Evolutionary conservation across 2,329 filamentous ascomycete genomes (phyloP).

Genomic region (Colletotrichum sp.): DNA sequence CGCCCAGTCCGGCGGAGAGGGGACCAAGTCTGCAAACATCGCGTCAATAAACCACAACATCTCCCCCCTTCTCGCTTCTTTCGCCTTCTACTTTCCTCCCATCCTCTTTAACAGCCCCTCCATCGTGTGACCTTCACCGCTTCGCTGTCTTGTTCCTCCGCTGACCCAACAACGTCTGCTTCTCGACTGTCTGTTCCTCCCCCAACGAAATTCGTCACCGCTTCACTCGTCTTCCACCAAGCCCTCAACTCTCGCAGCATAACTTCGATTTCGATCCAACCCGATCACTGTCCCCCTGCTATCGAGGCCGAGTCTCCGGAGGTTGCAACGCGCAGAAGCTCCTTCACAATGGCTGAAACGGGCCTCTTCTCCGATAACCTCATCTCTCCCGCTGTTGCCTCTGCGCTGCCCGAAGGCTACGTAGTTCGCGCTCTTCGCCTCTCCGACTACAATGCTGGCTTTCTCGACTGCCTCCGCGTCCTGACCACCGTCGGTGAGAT

Average conservation of each 20-base stretch:
- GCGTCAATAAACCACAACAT: neutral
- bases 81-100: neutral
- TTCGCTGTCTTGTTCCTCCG: neutral
- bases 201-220: constrained; percentile 16
- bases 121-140: neutral
- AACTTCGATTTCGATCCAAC: neutral
- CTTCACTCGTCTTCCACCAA: neutral
- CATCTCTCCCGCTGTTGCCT: constrained; percentile 76
- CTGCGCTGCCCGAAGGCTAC: constrained; percentile 81
- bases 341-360: constrained; percentile 36
- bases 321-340: neutral
- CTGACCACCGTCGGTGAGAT: constrained; percentile 94
- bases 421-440: constrained; percentile 79
- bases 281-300: neutral
- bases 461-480: constrained; percentile 89
- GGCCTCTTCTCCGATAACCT: constrained; percentile 80
- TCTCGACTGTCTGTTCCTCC: neutral
- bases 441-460: constrained; percentile 80
- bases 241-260: neutral
- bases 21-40: constrained; percentile 8
- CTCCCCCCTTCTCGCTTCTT: neutral
- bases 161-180: neutral
- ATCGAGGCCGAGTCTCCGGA: neutral
- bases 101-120: neutral
- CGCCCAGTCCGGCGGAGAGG: neutral